These are phyloP conservation scores for Lepidopterella palustris DNA, from an alignment of 495 filamentous ascomycete species.

Conservation along the genomic window DNA sequence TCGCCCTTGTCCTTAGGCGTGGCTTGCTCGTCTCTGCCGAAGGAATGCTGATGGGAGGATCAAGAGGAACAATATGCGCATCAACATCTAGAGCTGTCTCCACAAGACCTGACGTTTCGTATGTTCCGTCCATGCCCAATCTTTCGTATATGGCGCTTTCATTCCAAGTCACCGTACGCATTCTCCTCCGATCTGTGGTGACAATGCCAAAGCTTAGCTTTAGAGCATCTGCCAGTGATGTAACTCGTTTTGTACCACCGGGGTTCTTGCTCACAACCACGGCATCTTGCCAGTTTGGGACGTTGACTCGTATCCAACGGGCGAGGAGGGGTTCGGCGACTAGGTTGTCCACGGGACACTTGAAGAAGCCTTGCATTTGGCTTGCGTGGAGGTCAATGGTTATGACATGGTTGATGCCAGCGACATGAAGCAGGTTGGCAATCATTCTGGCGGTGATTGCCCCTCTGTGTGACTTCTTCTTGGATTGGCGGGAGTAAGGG, in stretches of 20 bases:
- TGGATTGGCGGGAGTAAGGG: conserved; percentile 96
- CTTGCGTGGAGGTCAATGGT: conserved; percentile 88
- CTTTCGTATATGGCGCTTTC: conserved; percentile 53
- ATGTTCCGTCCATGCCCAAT: conserved; percentile 32
- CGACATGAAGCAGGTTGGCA: conserved; percentile 86
- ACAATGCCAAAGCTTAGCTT: conserved; percentile 97
- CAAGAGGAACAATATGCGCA: conserved; percentile 14
- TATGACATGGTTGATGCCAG: conserved; percentile 93
- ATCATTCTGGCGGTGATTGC: conserved; percentile 96
- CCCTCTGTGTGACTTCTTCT: conserved; percentile 96
- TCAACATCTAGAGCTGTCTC: conserved; percentile 21
- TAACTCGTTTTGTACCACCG: conserved; percentile 92
- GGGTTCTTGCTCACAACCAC: conserved; percentile 98
- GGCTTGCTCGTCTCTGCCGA: conserved; percentile 12
- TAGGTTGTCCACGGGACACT: conserved; percentile 94
- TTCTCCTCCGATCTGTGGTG: conserved; percentile 79
- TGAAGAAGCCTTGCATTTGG: conserved; percentile 99
- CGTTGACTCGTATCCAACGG: conserved; percentile 86
- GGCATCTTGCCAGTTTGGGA: conserved; percentile 78
- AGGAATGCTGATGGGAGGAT: conserved; percentile 5
- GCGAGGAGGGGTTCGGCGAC: conserved; percentile 95
- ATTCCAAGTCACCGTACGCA: conserved; percentile 44
- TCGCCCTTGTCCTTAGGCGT: conserved; percentile 10
- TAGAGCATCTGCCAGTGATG: conserved; percentile 90
- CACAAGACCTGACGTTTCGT: conserved; percentile 19